phyloP scores from a whole-genome alignment of 2,329 filamentous ascomycete species.

The Diaporthe eres region DNA sequence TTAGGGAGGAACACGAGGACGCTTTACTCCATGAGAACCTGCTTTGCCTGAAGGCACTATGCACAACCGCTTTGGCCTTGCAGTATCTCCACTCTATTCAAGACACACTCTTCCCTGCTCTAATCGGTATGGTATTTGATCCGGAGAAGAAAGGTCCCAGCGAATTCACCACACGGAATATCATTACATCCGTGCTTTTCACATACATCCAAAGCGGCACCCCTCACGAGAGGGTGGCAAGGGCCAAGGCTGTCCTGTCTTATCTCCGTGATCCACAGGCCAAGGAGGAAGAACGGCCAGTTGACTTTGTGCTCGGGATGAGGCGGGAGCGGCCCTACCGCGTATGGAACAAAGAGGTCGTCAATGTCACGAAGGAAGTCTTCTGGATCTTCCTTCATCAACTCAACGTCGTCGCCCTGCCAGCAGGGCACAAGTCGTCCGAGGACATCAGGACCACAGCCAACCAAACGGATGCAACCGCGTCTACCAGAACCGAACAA shows the following conservation, averaged over 20 bases:
- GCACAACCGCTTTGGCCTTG: slow-evolving; percentile 89
- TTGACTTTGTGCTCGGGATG: slow-evolving; percentile 93
- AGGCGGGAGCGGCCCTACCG: slow-evolving; percentile 89
- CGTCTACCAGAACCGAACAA: slow-evolving; percentile 44
- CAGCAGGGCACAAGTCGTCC: slow-evolving; percentile 54
- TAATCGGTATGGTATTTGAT: slow-evolving; percentile 92
- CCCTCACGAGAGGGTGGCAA: slow-evolving; percentile 72
- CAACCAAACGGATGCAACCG: slow-evolving; percentile 34
- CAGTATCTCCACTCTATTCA: slow-evolving; percentile 86
- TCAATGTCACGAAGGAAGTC: slow-evolving; percentile 95
- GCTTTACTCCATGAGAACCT: slow-evolving; percentile 91
- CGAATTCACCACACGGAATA: slow-evolving; percentile 93
- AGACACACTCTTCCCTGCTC: slow-evolving; percentile 83
- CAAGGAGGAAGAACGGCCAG: slow-evolving; percentile 80
- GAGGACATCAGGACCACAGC: slow-evolving; percentile 44
- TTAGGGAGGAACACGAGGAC: slow-evolving; percentile 94
- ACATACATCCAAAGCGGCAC: slow-evolving; percentile 83
- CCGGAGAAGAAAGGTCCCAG: slow-evolving; percentile 98
- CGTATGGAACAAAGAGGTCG: slow-evolving; percentile 93
- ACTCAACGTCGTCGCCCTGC: slow-evolving; percentile 85
- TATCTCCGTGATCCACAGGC: slow-evolving; percentile 87
- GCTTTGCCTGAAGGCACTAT: slow-evolving; percentile 93
- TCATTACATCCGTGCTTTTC: slow-evolving; percentile 90
- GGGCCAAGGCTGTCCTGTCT: slow-evolving; percentile 80
- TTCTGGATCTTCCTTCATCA: slow-evolving; percentile 99